These are phyloP conservation scores for Fusarium denticulatum DNA, from an alignment of 2,329 filamentous ascomycete genomes.

Conservation along the genomic window DNA sequence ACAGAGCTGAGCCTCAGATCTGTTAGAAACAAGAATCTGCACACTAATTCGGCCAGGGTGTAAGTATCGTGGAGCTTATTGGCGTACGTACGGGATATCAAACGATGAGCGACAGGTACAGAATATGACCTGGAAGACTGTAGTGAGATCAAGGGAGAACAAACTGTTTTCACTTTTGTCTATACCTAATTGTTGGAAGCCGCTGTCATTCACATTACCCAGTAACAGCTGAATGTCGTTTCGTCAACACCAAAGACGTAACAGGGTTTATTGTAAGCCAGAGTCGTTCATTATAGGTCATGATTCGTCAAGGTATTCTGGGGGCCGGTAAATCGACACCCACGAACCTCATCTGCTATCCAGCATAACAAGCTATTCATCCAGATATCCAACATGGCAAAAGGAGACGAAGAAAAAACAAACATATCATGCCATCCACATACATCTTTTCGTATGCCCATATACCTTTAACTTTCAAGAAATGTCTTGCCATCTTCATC, in stretches of 20 bases:
- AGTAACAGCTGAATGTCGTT: no score
- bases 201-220: neutral
- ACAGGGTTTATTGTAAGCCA: neutral
- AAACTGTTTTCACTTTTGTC: neutral
- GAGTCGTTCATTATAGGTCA: slow-evolving; percentile 33
- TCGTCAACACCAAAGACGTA: neutral
- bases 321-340: slow-evolving; percentile 7
- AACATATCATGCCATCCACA: neutral
- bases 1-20: neutral
- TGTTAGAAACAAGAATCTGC: slow-evolving; percentile 4
- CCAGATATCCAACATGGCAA: slow-evolving; percentile 2
- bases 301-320: slow-evolving; percentile 41
- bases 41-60: neutral
- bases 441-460: slow-evolving; percentile 1
- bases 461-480: neutral
- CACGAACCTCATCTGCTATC: slow-evolving; percentile 6
- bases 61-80: neutral
- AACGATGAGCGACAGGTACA: slow-evolving; percentile 9
- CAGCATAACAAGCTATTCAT: slow-evolving; percentile 5
- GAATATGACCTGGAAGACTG: neutral
- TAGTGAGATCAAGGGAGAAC: neutral
- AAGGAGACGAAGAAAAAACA: neutral
- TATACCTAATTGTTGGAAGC: neutral
- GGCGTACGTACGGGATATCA: neutral
- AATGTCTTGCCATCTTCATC: slow-evolving; percentile 17